phyloP scores from a whole-genome alignment of 202 grass and related monocot genomes.

The Sporobolus alterniflorus region DNA sequence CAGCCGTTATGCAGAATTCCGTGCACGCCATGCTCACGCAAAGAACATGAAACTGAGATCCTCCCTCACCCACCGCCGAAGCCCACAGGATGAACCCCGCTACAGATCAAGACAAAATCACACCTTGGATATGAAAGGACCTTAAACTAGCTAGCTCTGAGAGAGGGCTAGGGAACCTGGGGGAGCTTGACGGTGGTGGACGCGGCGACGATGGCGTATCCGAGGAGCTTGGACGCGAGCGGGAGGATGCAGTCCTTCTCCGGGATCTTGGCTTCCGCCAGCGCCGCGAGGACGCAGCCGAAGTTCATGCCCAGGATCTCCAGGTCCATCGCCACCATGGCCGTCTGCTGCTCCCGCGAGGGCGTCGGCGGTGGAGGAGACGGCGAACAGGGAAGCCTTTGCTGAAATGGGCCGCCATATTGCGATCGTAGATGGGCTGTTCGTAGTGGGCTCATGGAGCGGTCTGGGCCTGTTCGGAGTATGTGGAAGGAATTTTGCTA shows the following conservation, averaged over 20 bases:
- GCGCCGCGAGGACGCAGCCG: conserved; percentile 71
- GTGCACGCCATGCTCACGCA: conserved; percentile 44
- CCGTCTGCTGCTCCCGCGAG: neutral
- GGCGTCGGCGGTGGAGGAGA: neutral
- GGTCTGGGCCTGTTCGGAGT: neutral
- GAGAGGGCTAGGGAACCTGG: conserved; percentile 49
- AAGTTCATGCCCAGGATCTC: conserved; percentile 95
- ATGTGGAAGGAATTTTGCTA: no score
- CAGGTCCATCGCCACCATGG: conserved; percentile 59
- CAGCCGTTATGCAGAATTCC: conserved; percentile 23
- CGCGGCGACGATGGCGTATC: conserved; percentile 91
- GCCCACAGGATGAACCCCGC: conserved; percentile 1
- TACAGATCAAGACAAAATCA: conserved; percentile 24
- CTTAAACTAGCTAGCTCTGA: neutral
- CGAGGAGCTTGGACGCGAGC: conserved; percentile 90
- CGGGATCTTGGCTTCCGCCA: conserved; percentile 66
- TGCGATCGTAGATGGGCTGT: neutral
- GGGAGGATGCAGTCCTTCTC: conserved; percentile 81
- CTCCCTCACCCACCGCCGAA: neutral
- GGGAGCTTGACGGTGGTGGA: conserved; percentile 97
- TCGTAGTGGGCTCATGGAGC: neutral
- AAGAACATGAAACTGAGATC: conserved; percentile 42
- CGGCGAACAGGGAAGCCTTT: neutral
- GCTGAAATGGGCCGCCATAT: neutral
- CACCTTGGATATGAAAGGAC: neutral